A percentile compares a stretch with the other conserved stretches of the same genome.
Conservation (phyloP, 2,329 filamentous ascomycete species). For the Hymenoscyphus occultus region DNA sequence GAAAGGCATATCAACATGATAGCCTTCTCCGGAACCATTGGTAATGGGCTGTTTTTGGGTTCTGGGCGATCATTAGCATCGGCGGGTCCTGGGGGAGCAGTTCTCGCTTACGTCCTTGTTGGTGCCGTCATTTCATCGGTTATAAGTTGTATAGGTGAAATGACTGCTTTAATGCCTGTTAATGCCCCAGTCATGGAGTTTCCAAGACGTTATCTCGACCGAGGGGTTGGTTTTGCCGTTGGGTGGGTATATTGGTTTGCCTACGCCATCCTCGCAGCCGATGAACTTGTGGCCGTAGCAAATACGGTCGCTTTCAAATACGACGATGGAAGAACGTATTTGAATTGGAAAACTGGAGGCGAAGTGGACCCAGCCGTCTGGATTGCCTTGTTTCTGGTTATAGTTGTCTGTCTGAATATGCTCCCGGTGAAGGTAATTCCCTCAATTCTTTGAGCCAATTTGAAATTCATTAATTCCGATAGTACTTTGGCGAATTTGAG, state of each 20-base stretch:
- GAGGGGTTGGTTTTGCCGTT: slow-evolving; percentile 40
- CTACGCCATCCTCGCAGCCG: slow-evolving; percentile 38
- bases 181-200: slow-evolving; percentile 42
- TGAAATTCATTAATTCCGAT: neutral
- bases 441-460: neutral
- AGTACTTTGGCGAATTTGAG: slow-evolving; percentile 39
- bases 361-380: slow-evolving; percentile 40
- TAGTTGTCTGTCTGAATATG: slow-evolving; percentile 39
- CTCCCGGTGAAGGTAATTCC: slow-evolving; percentile 38
- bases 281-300: slow-evolving; percentile 39
- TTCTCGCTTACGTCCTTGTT: slow-evolving; percentile 42
- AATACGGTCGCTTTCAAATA: slow-evolving; percentile 40
- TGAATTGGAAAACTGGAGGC: slow-evolving; percentile 37
- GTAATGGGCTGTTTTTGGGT: slow-evolving; percentile 38
- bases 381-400: slow-evolving; percentile 39
- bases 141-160: slow-evolving; percentile 43
- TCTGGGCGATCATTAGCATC: slow-evolving; percentile 41
- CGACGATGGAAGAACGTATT: slow-evolving; percentile 37
- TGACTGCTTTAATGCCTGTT: slow-evolving; percentile 42
- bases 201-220: slow-evolving; percentile 39
- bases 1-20: slow-evolving; percentile 46
- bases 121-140: slow-evolving; percentile 44
- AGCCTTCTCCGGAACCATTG: slow-evolving; percentile 42
- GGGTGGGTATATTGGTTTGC: slow-evolving; percentile 43
- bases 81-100: slow-evolving; percentile 42